Conservation (phyloP, 495 filamentous ascomycete genomes). For the Niebla homalea region DNA sequence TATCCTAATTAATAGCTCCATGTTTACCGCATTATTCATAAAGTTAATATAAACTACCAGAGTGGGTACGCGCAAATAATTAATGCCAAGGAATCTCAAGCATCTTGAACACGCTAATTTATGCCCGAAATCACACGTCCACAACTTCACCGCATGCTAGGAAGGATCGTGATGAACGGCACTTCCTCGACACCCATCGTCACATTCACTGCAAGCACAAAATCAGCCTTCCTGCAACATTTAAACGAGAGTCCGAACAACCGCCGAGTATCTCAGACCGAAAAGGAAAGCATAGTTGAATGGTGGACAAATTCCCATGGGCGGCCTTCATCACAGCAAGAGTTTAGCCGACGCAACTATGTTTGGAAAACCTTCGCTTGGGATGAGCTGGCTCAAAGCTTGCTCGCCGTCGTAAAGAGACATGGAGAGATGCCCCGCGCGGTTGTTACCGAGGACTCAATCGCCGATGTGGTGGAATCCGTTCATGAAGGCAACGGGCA, state of each 20-base stretch:
- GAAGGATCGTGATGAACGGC: not conserved
- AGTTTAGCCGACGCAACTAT: constrained; percentile 9
- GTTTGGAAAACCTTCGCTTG: constrained; percentile 6
- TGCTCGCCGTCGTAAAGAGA: constrained; percentile 1
- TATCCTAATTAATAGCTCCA: not conserved
- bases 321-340: constrained; percentile 1
- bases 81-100: not conserved
- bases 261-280: constrained; percentile 4
- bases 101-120: not conserved
- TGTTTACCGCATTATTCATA: too few species aligned
- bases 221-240: not conserved
- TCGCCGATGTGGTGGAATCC: constrained; percentile 4
- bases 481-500: constrained; percentile 11
- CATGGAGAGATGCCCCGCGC: not conserved
- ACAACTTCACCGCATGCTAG: too few species aligned
- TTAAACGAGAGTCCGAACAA: constrained; percentile 1
- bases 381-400: constrained; percentile 1
- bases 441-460: constrained; percentile 7
- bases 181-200: not conserved
- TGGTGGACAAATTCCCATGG: constrained; percentile 5
- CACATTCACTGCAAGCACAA: not conserved
- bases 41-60: too few species aligned
- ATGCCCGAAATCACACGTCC: not conserved
- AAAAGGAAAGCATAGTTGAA: constrained; percentile 3
- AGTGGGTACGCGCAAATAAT: not conserved